Conservation (phyloP, 140 eudicot species). For the Stevia rebaudiana region DNA sequence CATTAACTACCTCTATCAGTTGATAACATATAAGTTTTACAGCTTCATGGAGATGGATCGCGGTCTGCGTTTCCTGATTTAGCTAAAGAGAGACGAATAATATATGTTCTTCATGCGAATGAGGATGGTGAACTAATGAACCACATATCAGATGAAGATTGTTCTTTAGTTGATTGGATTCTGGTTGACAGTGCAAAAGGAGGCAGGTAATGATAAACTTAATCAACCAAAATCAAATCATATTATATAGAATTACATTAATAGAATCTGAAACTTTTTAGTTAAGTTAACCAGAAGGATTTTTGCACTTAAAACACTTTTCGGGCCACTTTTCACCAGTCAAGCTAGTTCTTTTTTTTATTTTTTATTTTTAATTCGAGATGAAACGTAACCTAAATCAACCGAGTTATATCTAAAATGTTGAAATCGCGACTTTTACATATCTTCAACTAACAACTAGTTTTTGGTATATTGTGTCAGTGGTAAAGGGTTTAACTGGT, state of each 20-base stretch:
- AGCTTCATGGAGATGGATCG: slow-evolving; percentile 93
- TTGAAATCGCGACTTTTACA: background rate
- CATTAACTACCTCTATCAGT: background rate
- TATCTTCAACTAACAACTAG: slow-evolving; percentile 7
- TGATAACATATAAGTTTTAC: slow-evolving; percentile 27
- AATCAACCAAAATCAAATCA: background rate
- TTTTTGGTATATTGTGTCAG: slow-evolving; percentile 34
- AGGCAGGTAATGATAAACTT: slow-evolving; percentile 55
- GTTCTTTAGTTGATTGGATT: slow-evolving; percentile 83
- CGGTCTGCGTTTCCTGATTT: slow-evolving; percentile 56
- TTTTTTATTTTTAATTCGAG: background rate
- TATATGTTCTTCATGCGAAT: slow-evolving; percentile 84
- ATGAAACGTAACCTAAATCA: background rate
- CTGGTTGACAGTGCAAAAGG: slow-evolving; percentile 92
- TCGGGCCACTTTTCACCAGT: background rate
- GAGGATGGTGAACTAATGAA: slow-evolving; percentile 71
- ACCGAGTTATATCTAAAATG: background rate
- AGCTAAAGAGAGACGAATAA: slow-evolving; percentile 41
- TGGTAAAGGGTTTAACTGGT: slow-evolving; percentile 93
- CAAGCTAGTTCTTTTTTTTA: background rate
- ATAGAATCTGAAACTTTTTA: background rate
- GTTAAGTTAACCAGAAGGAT: background rate
- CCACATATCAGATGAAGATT: slow-evolving; percentile 63
- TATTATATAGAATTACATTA: background rate
- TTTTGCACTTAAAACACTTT: background rate